Base-by-base conservation (phyloP, 2,329 filamentous ascomycete genomes). In the Fusarium humuli region DNA sequence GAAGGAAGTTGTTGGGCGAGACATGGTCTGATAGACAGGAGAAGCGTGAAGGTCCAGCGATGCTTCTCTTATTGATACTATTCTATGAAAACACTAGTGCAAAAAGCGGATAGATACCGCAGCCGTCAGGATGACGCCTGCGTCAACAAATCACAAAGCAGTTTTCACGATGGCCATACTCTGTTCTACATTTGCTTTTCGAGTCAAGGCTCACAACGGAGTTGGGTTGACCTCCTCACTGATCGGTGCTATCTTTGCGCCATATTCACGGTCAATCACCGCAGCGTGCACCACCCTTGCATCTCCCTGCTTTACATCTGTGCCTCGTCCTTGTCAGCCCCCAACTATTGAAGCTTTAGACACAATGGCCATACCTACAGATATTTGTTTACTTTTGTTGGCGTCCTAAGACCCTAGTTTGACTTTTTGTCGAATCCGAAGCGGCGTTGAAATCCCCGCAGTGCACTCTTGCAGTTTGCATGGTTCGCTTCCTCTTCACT, bases 221-320 rank as follows among this genome's bases (percentile, higher is more conserved):
- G 49, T 41, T 48, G 44, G 22, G 22, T 46, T 42, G 32, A 45
- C 41, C 52, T 71, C 49, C 53, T 63, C 46, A 29, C 29, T 57
- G 50, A 25, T 61, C 42, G 48, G 50, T 27, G 55, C 41, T 59
- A 46, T 60, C 57, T 58, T 71, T 71, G 59, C 65, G 55, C 61
- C 64, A 67, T 73, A 68, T 76, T 76, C 74, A 76, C 74, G 74
- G 60, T 45, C 27, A 49, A 70, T 52, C 61, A 67, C 50, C 57
- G 42, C 66, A 72, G 54, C 73, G 72, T 76, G 74, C 73, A 73
- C 62, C 40, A 53, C 60, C 63, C 69, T 67, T 72, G 65, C 60
- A 60, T 62, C 61, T 65, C 40, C 46, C 61, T 57, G 60, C 64
- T 64, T 58, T 55, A 45, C 27, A 22, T 25, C 53, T 64, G 37